Evolutionary conservation across 208 protist genomes (phyloP), one percentile per base, ranked within the genome.

Genomic region (Naegleria gruberi): DNA sequence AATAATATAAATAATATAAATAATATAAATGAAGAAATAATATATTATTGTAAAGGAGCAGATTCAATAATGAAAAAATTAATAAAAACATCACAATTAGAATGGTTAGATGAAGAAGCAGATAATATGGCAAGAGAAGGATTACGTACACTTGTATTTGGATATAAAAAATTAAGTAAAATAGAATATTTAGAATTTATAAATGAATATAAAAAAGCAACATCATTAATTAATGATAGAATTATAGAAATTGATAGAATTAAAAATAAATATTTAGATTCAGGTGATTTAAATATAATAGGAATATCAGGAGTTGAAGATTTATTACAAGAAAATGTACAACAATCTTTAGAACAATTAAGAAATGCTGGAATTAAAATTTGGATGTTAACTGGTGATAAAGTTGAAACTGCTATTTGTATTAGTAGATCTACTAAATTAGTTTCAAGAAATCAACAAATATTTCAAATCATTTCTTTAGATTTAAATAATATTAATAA

Each of bases 341-440:
- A 86, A 46, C 0, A 23, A 47, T 44, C 12, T 83, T 41, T 90
- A 4, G 81, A 46, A 82, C 26, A 90, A 34, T 26, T 99, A 0
- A 93, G 96, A 82, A 97, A 98, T 94, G 98, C 98, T n/a, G 98
- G 97, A 73, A 96, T 99, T 51, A 98, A 97, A 65, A 95, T 99
- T 10, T 99, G 98, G 98, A 98, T 99, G 94, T 94, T 99, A 2
- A 99, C 98, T 4, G 98, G 98, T 73, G 98, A 99, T 93, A 99
- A 99, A 92, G 94, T 98, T 19, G 97, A 98, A 91, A 99, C 97
- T 26, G 97, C 97, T 30, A 97, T 93, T 30, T 98, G 97, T 85
- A 99, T 99, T 91, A 97, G 96, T 34, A 96, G 96, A n/a, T 94
- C 94, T 8, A 97, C 97, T 8, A 95, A 95, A 7, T 91, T 99